These are phyloP conservation scores for Talaromyces pinophilus DNA, from an alignment of 2,329 filamentous ascomycete genomes.

Conservation along the genomic window DNA sequence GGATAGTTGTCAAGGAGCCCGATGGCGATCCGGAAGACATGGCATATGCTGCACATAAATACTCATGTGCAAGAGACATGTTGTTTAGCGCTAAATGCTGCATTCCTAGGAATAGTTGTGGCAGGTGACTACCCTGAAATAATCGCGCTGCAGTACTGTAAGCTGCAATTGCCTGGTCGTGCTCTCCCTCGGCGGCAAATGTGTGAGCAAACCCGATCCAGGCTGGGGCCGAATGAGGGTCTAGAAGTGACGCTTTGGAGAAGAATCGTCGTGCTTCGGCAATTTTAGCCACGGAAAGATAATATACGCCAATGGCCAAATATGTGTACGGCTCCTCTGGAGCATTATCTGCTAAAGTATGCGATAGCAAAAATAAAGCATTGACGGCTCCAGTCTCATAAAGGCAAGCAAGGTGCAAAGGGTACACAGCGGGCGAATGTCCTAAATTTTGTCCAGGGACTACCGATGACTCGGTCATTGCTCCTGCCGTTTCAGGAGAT, in stretches of 20 bases:
- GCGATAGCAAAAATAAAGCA: slow-evolving; percentile 84
- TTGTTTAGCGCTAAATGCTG: slow-evolving; percentile 97
- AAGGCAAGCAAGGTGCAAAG: slow-evolving; percentile 86
- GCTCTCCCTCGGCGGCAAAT: slow-evolving; percentile 94
- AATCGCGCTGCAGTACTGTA: slow-evolving; percentile 93
- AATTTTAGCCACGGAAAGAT: slow-evolving; percentile 83
- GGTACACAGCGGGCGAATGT: slow-evolving; percentile 64
- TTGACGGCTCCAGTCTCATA: slow-evolving; percentile 87
- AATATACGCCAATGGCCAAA: slow-evolving; percentile 94
- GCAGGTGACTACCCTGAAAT: slow-evolving; percentile 95
- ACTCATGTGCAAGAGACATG: slow-evolving; percentile 89
- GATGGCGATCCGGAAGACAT: slow-evolving; percentile 48
- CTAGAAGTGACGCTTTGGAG: slow-evolving; percentile 95
- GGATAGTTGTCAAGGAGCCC: slow-evolving; percentile 32
- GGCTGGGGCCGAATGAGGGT: slow-evolving; percentile 92
- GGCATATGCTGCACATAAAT: slow-evolving; percentile 83
- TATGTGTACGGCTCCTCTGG: slow-evolving; percentile 90
- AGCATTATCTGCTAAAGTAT: slow-evolving; percentile 88
- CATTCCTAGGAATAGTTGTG: slow-evolving; percentile 96
- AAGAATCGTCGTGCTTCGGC: slow-evolving; percentile 94
- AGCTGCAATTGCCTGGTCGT: slow-evolving; percentile 96
- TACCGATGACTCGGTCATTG: slow-evolving; percentile 27
- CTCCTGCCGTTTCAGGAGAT: slow-evolving; percentile 83
- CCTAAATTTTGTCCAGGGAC: slow-evolving; percentile 41
- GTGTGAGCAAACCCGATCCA: slow-evolving; percentile 99